phyloP scores from a whole-genome alignment of 768 basidiomycete species.

The Russula sp. region DNA sequence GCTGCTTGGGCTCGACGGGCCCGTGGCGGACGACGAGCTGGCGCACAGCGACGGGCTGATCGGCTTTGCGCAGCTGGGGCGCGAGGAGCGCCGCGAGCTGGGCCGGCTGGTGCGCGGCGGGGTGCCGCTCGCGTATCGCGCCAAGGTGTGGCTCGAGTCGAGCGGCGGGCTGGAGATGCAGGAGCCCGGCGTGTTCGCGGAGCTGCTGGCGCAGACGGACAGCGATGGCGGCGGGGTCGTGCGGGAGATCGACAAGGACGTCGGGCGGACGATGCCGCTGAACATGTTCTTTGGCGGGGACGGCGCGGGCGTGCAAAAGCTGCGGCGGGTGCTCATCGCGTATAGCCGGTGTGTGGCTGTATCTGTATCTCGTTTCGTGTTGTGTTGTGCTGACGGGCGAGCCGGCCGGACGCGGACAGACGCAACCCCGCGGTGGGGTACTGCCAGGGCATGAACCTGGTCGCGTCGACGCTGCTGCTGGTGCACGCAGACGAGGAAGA shows the following conservation, averaged over 20 bases:
- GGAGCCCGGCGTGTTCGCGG: constrained; percentile 86
- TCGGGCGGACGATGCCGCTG: constrained; percentile 84
- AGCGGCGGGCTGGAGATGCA: constrained; percentile 88
- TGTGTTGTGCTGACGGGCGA: neutral
- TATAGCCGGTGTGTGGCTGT: constrained; percentile 87
- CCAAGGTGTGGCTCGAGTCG: constrained; percentile 90
- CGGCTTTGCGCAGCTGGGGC: constrained; percentile 85
- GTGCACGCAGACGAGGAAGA: constrained; percentile 95
- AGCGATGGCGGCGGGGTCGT: constrained; percentile 43
- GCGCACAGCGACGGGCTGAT: constrained; percentile 80
- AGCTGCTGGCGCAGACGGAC: constrained; percentile 53
- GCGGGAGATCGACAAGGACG: constrained; percentile 94
- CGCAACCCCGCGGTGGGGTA: constrained; percentile 92
- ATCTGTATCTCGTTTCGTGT: neutral
- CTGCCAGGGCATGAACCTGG: constrained; percentile 93
- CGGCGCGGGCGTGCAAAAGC: constrained; percentile 88
- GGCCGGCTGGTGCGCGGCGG: constrained; percentile 75
- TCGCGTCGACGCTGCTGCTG: constrained; percentile 89
- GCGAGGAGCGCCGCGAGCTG: constrained; percentile 74
- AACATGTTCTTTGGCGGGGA: constrained; percentile 98
- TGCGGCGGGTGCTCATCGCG: constrained; percentile 82
- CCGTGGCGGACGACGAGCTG: constrained; percentile 65
- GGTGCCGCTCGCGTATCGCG: constrained; percentile 82
- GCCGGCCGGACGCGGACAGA: constrained; percentile 34
- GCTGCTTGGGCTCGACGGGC: constrained; percentile 59